Conservation (phyloP, 306 rosid species). For the Purshia tridentata region DNA sequence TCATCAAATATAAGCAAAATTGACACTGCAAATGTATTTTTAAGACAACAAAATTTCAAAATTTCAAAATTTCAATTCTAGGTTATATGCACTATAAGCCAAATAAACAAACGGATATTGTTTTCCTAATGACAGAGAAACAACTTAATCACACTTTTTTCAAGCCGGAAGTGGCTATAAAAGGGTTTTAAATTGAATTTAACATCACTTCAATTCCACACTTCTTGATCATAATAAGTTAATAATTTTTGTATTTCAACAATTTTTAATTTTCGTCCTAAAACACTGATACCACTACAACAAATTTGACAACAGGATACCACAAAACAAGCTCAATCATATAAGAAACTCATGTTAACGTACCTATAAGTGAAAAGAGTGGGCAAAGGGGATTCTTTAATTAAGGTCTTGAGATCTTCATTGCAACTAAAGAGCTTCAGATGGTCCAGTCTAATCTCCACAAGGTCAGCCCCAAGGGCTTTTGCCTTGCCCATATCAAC, state of each 20-base stretch:
- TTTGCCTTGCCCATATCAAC: conserved; percentile 42
- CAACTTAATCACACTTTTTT: neutral
- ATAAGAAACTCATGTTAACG: neutral
- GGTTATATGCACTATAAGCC: too few relatives aligned
- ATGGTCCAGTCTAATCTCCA: conserved; percentile 67
- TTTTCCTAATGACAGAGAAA: too few relatives aligned
- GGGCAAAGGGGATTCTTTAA: conserved; percentile 50
- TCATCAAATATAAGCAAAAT: too few relatives aligned
- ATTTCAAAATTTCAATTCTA: too few relatives aligned
- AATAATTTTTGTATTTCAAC: neutral
- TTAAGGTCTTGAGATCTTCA: conserved; percentile 44
- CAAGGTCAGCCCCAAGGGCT: conserved; percentile 58
- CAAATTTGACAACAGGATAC: neutral
- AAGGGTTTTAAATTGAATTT: neutral
- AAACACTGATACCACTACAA: neutral
- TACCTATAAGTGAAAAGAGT: conserved; percentile 63
- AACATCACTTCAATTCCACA: neutral
- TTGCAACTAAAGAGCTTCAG: conserved; percentile 47
- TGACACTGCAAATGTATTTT: too few relatives aligned
- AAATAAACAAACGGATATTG: too few relatives aligned
- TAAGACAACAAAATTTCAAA: too few relatives aligned
- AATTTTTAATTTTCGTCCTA: neutral
- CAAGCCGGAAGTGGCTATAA: neutral
- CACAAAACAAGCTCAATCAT: neutral
- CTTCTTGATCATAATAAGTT: neutral